These are phyloP conservation scores for Limnomonas spitsbergensis DNA, from an alignment of 139 green algal species.

Conservation along the genomic window DNA sequence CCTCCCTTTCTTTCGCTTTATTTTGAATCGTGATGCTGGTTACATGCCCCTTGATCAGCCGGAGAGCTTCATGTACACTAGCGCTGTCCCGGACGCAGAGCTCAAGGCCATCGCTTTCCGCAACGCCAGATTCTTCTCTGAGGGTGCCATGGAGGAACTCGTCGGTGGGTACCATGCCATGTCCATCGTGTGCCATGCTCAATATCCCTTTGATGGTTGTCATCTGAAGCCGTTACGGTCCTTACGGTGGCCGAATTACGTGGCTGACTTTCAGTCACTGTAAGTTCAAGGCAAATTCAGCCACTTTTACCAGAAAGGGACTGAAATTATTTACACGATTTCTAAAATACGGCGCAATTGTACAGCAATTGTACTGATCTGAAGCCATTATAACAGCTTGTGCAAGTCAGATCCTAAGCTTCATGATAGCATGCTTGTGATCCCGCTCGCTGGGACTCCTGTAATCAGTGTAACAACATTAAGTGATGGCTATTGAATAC, in stretches of 20 bases:
- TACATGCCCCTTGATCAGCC: neutral
- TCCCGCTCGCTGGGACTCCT: no score
- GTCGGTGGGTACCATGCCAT: neutral
- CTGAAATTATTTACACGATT: no score
- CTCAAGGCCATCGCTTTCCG: neutral
- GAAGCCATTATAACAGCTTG: no score
- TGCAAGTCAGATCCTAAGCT: neutral
- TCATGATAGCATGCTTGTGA: no score
- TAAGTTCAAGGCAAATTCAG: no score
- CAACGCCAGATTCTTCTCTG: neutral
- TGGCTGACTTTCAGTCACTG: no score
- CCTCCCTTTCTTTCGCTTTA: no score
- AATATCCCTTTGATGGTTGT: neutral
- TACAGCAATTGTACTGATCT: neutral
- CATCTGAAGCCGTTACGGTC: neutral
- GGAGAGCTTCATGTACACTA: constrained; percentile 1
- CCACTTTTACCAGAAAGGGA: no score
- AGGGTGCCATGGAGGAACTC: neutral
- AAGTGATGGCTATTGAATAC: constrained; percentile 1
- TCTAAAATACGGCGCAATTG: no score
- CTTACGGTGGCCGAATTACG: no score
- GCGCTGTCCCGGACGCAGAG: neutral
- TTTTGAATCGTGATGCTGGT: neutral
- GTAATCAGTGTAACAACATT: no score
- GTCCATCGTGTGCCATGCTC: neutral